Percentiles rank a stretch among this genome's conserved stretches.
These are phyloP conservation scores for Aspergillus puulaauensis DNA, from an alignment of 2,329 filamentous ascomycete genomes.

Conservation along the genomic window DNA sequence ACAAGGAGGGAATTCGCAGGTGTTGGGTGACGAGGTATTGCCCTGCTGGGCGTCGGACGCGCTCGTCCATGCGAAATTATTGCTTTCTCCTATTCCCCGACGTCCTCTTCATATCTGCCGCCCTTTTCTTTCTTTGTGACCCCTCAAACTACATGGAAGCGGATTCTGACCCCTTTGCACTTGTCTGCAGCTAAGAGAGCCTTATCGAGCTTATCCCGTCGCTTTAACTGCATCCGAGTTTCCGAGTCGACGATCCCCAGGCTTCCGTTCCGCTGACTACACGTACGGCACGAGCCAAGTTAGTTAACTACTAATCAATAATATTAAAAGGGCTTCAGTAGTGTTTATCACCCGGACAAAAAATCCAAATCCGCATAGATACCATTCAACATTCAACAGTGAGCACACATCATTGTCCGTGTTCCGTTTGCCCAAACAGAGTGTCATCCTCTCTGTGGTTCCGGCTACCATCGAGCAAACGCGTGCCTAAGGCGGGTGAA, in stretches of 20 bases:
- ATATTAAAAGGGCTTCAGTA: neutral
- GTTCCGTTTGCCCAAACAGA: neutral
- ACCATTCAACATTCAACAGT: neutral
- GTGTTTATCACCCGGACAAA: neutral
- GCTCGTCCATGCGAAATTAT: neutral
- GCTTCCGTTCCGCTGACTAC: conserved; percentile 5
- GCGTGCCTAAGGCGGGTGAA: neutral
- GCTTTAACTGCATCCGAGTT: neutral
- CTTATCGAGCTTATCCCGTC: conserved; percentile 8
- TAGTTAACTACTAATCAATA: neutral
- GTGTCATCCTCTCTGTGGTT: neutral
- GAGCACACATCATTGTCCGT: neutral
- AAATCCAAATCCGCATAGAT: neutral
- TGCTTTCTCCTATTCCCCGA: neutral
- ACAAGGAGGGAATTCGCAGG: neutral
- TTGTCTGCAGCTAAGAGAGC: neutral
- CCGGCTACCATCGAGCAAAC: neutral
- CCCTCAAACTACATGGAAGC: neutral
- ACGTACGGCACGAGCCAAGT: neutral
- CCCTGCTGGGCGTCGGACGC: neutral
- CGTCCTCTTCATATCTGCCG: neutral
- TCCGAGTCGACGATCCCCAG: neutral
- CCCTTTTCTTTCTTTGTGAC: neutral
- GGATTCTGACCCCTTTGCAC: neutral
- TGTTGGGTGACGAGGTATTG: neutral